Evolutionary conservation across 2,329 filamentous ascomycete genomes (phyloP), one percentile per base, ranked within the genome.

Genomic region (Pseudogymnoascus sp.): DNA sequence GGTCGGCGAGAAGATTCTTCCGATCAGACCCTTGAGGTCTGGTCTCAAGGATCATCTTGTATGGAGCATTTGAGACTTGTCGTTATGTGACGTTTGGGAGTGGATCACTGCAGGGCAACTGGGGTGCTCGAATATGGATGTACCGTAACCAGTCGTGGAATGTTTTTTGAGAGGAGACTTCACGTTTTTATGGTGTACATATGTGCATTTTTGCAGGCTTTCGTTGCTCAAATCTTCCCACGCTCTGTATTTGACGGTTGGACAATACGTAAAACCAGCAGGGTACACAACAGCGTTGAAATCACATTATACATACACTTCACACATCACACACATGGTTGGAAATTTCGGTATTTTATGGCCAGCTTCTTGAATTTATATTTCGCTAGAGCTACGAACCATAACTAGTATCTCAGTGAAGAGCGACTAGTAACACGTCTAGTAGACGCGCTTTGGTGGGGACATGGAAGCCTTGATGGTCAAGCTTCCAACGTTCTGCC

Each of bases 401-500:
- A 61, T 35, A 53, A 37, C 43, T 61, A 62, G 61, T 61, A 53
- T 57, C 62, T 63, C 62, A 63, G 43, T 62, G 18, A 63, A 63
- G 62, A 63, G 62, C 61, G 57, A 61, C 61, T 57, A 63, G 59
- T 30, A 67, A 62, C 61, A 64, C 61, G 68, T 72, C 68, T 97
- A 99, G 87, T 97, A 99, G 72, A 99, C 82, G 76, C 94, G 91
- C 86, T 91, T 94, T 72, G 94, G 94, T 71, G 94, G 94, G 80
- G 91, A 96, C 94, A 99, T 99, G 83, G 90, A 90, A 82, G 94
- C 94, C 90, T 99, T 99, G 86, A 99, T 94, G 78, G 92, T 96
- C 82, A 99, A 86, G 85, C 89, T 94, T 78, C 94, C 94, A 75
- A 99, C 94, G 87, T 99, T 99, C 86, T 99, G 94, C 94, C 94